Evolutionary conservation across 164 flowering plant genomes (phyloP), one percentile per base, ranked within the genome.

Genomic region (Buxus sempervirens): DNA sequence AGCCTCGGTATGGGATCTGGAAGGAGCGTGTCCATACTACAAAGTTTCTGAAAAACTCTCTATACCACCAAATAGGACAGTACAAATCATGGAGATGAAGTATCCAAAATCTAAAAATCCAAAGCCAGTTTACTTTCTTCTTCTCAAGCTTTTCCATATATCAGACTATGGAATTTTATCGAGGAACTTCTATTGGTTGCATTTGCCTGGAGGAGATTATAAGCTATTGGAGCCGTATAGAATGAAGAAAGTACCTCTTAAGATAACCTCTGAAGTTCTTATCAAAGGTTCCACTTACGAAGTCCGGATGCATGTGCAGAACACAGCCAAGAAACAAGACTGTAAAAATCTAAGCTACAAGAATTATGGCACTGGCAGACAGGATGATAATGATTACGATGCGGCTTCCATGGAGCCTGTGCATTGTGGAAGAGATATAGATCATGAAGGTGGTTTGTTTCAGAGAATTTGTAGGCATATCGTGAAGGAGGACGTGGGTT

Each of bases 171-270:
- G 82, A 60, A 83, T 95, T 62, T 54, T 89, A 24, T 92, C 99
- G 0, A 80, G 99, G 63, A 95, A 95, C 82, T 90, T 95, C 64
- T 93, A 95, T 76, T 92, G 99, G 99, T 73, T 95, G 81, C 96
- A 90, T 77, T 75, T 81, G 20, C 75, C 85, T 32, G 95, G 91
- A 42, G 93, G 91, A 64, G 86, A 90, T 73, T 95, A 90, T 88
- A 85, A 85, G 82, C 83, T 85, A 38, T 74, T 95, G 77, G 98
- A 95, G 77, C 81, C 90, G 14, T 87, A 89, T 80, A 83, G 83
- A 73, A 81, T 73, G 70, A 90, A 80, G 72, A 75, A 67, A 76
- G 60, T 92, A 57, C 95, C 98, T 28, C 89, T 95, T 63, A 82
- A 82, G 82, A 81, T 90, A 64, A 82, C 76, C 60, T 89, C 97